Base-by-base conservation (phyloP, 1,284 basidiomycete species). In the Marasmius sp. region DNA sequence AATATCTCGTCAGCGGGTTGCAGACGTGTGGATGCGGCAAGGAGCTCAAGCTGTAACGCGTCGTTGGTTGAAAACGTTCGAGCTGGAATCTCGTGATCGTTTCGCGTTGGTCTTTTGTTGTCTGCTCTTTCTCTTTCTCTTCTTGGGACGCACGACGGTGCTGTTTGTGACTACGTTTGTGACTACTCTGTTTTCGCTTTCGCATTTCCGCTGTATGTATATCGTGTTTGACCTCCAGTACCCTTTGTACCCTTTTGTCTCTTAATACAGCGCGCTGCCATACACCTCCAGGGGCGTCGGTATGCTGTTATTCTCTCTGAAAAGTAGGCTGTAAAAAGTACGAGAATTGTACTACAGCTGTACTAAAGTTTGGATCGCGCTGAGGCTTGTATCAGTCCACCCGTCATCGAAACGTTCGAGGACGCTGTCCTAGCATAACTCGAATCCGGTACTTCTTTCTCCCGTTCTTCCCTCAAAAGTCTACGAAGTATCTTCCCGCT, bases 401-500 rank as follows among this genome's bases (percentile, higher is more conserved):
- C 27, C 27, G 27, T 27, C 27, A 27, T 2, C 2, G 27, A 27
- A 27, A 27, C 27, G 5, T 27, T 27, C 27, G 27, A 27, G 27
- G 27, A 27, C 27, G 27, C 27, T 27, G 27, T 27, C 27, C 27
- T 2, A 27, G 27, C 27, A 27, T 27, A 27, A 27, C 27, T 27
- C 27, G 27, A 27, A 43, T 12, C n/a, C 41, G 41, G 11, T n/a
- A 43, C n/a, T 43, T 43, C 41, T 6, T 43, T 43, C 34, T 33
- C 12, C 48, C 18, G 48, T 10, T n/a, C 18, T 6, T 49, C 27
- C 27, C 50, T 52, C 50, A 52, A 52, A 33, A 52, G 20, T 5
- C 82, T 72, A 20, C 83, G 68, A 45, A 84, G 66, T 8, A 84
- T 64, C 69, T 84, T 83, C 41, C 83, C 83, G 61, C 78, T 81